Conservation (phyloP, 2,329 filamentous ascomycete genomes). For the Cytospora piceae region DNA sequence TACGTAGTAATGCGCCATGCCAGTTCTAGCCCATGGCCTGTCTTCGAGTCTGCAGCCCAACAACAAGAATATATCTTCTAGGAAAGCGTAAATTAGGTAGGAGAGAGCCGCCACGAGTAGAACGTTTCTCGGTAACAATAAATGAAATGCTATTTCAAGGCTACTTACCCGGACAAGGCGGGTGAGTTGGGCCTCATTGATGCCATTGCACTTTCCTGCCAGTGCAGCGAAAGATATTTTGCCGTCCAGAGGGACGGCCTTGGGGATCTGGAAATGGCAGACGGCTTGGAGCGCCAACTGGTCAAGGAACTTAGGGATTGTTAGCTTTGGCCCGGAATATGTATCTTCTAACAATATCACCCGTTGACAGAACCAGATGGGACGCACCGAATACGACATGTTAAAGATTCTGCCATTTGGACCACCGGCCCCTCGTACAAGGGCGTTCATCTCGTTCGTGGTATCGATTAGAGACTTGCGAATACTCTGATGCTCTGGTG, state of each 20-base stretch:
- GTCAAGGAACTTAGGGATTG: not conserved
- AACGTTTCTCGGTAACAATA: too few relatives aligned
- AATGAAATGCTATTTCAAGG: not conserved
- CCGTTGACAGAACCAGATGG: too few relatives aligned
- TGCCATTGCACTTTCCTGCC: not conserved
- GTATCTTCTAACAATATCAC: not conserved
- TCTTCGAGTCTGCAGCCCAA: not conserved
- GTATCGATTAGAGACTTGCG: conserved; percentile 10
- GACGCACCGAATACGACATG: conserved; percentile 9
- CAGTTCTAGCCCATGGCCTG: not conserved
- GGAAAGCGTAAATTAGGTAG: not conserved
- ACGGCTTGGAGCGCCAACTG: not conserved
- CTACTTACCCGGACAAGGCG: not conserved
- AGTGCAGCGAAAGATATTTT: not conserved
- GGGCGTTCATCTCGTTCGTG: not conserved
- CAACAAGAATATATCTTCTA: not conserved
- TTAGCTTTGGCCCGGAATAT: not conserved
- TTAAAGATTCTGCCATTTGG: conserved; percentile 3
- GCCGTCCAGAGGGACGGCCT: conserved; percentile 5
- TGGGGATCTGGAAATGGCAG: not conserved
- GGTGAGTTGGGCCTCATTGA: conserved; percentile 3
- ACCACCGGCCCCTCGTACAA: conserved; percentile 1
- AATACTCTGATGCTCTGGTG: conserved; percentile 2
- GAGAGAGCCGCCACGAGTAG: too few relatives aligned
- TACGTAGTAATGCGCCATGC: not conserved